Evolutionary conservation across 164 flowering plant genomes (phyloP).

Genomic region (Vitis cinerea): DNA sequence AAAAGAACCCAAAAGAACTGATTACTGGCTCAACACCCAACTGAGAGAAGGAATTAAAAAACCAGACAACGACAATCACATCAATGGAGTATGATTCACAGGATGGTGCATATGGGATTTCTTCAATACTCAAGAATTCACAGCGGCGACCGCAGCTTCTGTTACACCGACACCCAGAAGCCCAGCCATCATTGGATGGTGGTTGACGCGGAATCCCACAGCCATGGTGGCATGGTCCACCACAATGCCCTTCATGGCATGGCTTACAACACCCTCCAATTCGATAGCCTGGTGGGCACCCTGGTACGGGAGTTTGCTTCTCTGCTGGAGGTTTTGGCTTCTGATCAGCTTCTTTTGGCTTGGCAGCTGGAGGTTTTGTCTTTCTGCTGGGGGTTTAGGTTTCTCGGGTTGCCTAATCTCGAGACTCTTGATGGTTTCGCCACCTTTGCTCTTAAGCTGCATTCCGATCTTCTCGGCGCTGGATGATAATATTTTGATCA

Average conservation of each 20-base stretch:
- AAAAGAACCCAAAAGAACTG: neutral
- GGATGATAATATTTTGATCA: slow-evolving; percentile 30
- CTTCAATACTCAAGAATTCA: neutral
- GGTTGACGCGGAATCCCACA: slow-evolving; percentile 5
- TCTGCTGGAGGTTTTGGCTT: too few species aligned
- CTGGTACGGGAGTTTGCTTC: too few species aligned
- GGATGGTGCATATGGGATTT: neutral
- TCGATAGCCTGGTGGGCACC: neutral
- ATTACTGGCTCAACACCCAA: neutral
- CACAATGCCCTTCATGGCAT: slow-evolving; percentile 7
- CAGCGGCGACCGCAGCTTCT: neutral
- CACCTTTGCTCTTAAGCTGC: slow-evolving; percentile 35
- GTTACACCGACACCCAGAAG: slow-evolving; percentile 1
- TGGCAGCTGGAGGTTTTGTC: too few species aligned
- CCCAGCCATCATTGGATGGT: neutral
- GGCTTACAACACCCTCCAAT: slow-evolving; percentile 8
- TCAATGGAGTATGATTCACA: neutral
- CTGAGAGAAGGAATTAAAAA: neutral
- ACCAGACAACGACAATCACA: neutral
- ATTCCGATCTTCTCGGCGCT: slow-evolving; percentile 30
- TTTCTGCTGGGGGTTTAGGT: too few species aligned
- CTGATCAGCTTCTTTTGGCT: too few species aligned
- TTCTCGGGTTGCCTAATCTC: slow-evolving; percentile 17
- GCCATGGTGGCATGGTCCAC: slow-evolving; percentile 9
- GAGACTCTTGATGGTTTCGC: slow-evolving; percentile 25